These are phyloP conservation scores for Citrus mangshanensis DNA, from an alignment of 345 rosid genomes.

Conservation along the genomic window DNA sequence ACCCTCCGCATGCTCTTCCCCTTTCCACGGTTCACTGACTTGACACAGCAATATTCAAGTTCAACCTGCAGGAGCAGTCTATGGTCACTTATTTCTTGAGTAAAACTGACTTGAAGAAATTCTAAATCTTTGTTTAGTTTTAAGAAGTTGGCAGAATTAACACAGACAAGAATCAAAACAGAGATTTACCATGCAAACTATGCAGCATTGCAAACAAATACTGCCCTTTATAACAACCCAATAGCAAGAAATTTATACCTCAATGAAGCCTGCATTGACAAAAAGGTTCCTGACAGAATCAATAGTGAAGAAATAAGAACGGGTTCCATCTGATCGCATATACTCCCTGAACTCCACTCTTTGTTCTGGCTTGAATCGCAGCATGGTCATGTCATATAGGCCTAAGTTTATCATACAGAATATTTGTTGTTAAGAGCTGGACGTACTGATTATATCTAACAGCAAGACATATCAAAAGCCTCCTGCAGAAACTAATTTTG, in stretches of 20 bases:
- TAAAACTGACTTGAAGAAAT: background rate
- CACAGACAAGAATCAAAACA: background rate
- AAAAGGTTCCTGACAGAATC: conserved; percentile 61
- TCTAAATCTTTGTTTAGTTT: background rate
- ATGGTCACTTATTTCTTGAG: background rate
- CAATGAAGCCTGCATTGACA: conserved; percentile 61
- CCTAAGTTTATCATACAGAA: conserved; percentile 44
- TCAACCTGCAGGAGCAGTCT: conserved; percentile 49
- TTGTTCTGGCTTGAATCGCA: conserved; percentile 70
- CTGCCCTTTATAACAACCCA: background rate
- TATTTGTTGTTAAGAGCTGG: conserved; percentile 6
- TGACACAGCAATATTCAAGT: conserved; percentile 81
- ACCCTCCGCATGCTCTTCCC: conserved; percentile 76
- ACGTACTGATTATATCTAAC: background rate
- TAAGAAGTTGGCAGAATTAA: background rate
- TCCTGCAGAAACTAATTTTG: background rate
- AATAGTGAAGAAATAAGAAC: conserved; percentile 78
- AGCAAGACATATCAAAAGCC: background rate
- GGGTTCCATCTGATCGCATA: conserved; percentile 75
- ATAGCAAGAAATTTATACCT: conserved; percentile 39
- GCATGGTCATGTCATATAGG: conserved; percentile 92
- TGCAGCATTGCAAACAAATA: background rate
- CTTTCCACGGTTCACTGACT: conserved; percentile 62
- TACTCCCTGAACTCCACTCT: conserved; percentile 78
- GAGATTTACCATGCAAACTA: background rate